These are phyloP conservation scores for Chalciporus chontae DNA, from an alignment of 768 basidiomycete genomes.

Conservation along the genomic window DNA sequence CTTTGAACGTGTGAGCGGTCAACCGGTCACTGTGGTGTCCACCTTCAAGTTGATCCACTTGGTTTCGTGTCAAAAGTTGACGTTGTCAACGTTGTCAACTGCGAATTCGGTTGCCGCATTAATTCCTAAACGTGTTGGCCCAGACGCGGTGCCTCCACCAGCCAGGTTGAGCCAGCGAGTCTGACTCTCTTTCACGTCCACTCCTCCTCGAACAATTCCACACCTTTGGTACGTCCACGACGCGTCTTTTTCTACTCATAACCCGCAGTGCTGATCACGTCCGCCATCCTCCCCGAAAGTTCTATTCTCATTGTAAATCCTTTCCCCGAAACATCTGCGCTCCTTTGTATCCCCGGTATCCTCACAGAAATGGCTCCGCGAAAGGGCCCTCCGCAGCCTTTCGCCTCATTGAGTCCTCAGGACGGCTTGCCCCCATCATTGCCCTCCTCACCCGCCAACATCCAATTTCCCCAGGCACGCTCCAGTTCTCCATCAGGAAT, in stretches of 20 bases:
- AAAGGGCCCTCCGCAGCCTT: conserved; percentile 38
- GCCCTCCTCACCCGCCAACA: conserved; percentile 33
- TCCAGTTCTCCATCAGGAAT: conserved; percentile 64
- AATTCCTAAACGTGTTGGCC: conserved; percentile 18
- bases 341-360: conserved; percentile 5
- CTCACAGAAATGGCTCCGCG: conserved; percentile 44
- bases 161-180: not conserved
- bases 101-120: conserved; percentile 13
- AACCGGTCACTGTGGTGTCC: no score
- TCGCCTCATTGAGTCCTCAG: conserved; percentile 39
- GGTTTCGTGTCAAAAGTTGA: no score
- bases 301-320: conserved; percentile 1
- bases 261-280: not conserved
- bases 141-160: not conserved
- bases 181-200: conserved; percentile 21
- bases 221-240: conserved; percentile 9
- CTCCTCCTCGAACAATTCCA: not conserved
- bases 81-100: not conserved
- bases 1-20: no score
- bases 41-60: no score
- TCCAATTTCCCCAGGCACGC: conserved; percentile 43
- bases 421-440: conserved; percentile 25
- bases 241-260: conserved; percentile 1
- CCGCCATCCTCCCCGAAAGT: not conserved
- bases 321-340: conserved; percentile 9